These are phyloP conservation scores for Albifimbria verrucaria DNA, from an alignment of 2,329 filamentous ascomycete species.

Conservation along the genomic window DNA sequence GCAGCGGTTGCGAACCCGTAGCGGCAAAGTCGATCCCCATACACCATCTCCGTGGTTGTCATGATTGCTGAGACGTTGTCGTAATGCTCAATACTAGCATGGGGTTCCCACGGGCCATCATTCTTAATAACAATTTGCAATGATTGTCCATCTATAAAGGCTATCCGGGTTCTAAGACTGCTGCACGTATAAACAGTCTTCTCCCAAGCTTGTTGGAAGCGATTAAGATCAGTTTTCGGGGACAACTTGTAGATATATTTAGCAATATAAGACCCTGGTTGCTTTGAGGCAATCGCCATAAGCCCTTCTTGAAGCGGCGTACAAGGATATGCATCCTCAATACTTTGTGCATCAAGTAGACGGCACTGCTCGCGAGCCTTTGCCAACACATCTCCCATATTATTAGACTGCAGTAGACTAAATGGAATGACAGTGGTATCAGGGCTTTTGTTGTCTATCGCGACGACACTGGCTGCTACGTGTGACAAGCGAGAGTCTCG, in stretches of 20 bases:
- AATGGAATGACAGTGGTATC: no score
- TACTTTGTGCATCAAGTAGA: no score
- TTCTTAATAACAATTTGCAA: no score
- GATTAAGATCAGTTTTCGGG: not conserved
- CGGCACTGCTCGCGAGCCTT: no score
- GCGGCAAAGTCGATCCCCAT: no score
- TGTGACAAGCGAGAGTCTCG: conserved; percentile 9
- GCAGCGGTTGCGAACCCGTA: no score
- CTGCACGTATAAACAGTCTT: not conserved
- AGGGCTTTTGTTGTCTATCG: not conserved
- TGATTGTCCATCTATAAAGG: not conserved
- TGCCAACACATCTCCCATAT: no score
- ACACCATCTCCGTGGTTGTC: no score
- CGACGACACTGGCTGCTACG: not conserved
- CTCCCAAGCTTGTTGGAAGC: conserved; percentile 2
- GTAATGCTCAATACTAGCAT: no score
- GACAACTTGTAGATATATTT: not conserved
- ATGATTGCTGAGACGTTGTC: no score
- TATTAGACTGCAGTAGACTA: no score
- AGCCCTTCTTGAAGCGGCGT: conserved; percentile 3
- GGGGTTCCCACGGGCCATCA: no score
- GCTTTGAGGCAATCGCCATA: conserved; percentile 1
- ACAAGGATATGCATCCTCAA: conserved; percentile 4
- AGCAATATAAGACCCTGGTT: conserved; percentile 1
- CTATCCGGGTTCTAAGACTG: conserved; percentile 2